Base-by-base conservation (phyloP, 345 rosid species). In the Lepidium sativum region DNA sequence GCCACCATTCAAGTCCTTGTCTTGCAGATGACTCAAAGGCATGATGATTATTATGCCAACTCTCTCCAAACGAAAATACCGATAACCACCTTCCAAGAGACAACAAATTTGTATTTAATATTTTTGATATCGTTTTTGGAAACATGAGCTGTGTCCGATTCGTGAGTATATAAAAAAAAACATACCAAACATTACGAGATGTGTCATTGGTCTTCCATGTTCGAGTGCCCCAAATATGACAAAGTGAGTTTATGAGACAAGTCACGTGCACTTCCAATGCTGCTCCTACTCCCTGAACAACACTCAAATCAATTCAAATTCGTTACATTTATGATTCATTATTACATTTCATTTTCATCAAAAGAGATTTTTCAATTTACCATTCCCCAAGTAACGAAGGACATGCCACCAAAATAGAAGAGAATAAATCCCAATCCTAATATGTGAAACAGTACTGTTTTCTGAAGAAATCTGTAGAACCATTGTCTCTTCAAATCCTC, bases 41-140 rank as follows among this genome's bases (percentile, higher is more conserved):
- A 53, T 91, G 98, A 78, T 91, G 96, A 54, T 91, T 88, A 50
- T 83, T 88, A 75, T 91, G 98, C 98, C 96, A 89, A 17, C 98
- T 95, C 61, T 92, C 95, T 6, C 98, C 98, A 32, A 92, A 92
- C 60, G 95, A 81, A 63, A 89, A 85, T 51, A 86, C 38, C 8
- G 95, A 92, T 42, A 92, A 82, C 96, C 95, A 89, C 96, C 95
- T 87, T 67, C 4, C 10, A 2, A 27, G 0, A 17, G 5, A 42
- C 20, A 2, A n/a, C n/a, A n/a, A n/a, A n/a, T n/a, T n/a, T n/a
- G n/a, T n/a, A n/a, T n/a, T n/a, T 23, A 6, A 33, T 0, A 16
- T 9, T 5, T 23, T 14, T 2, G 7, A 4, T 13, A n/a, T n/a
- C n/a, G n/a, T n/a, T 13, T 41, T 17, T 51, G 27, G 23, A 16